Evolutionary conservation across 495 filamentous ascomycete species (phyloP).

Genomic region (Bacidia rubella): DNA sequence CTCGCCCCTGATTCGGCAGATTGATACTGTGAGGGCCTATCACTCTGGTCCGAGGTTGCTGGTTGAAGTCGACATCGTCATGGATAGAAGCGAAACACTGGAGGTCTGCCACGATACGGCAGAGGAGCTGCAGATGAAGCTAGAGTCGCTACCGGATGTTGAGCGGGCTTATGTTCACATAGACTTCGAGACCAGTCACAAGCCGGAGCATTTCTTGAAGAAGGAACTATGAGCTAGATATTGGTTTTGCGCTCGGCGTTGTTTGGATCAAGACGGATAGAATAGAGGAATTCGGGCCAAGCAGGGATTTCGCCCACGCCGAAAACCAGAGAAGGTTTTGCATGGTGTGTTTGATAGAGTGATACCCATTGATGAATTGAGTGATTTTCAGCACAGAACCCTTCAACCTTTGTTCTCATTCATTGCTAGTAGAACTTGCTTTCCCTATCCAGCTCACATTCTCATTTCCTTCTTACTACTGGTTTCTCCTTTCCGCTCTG

Average conservation of each 20-base stretch:
- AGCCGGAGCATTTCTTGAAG: constrained; percentile 62
- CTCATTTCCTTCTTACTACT: no score
- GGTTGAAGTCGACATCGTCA: constrained; percentile 81
- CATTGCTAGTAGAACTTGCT: no score
- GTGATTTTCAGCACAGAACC: no score
- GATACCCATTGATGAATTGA: neutral
- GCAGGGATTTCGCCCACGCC: no score
- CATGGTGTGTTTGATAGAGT: no score
- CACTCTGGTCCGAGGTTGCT: constrained; percentile 82
- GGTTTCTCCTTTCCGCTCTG: no score
- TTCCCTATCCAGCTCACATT: neutral
- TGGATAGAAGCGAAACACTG: constrained; percentile 55
- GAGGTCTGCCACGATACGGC: constrained; percentile 82
- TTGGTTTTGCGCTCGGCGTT: no score
- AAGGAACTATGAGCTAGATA: constrained; percentile 37
- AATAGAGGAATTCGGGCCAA: no score
- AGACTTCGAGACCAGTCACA: constrained; percentile 95
- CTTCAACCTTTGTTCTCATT: no score
- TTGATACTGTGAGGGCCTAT: constrained; percentile 91
- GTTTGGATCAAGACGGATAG: no score
- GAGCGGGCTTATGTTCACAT: constrained; percentile 96
- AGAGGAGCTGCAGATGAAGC: constrained; percentile 85
- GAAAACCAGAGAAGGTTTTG: no score
- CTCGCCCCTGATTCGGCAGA: constrained; percentile 60
- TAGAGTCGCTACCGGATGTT: constrained; percentile 83